Percentiles rank a stretch among this genome's conserved stretches.
Conservation (phyloP, 345 rosid species). For the Moringa oleifera region DNA sequence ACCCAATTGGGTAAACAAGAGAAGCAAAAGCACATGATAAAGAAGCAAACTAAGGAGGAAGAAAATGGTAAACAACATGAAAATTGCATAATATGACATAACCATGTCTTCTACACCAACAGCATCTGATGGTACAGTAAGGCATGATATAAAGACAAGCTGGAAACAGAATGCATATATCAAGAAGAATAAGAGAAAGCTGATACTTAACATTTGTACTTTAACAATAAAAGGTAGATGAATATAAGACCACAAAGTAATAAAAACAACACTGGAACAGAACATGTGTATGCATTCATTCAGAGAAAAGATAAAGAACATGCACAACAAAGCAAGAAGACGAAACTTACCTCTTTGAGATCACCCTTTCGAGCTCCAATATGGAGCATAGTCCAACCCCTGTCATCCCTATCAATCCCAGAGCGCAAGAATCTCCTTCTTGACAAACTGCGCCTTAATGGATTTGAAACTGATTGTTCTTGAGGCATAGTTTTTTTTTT, state of each 20-base stretch:
- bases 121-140: too few relatives aligned
- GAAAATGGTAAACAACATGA: not conserved
- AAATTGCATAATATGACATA: not conserved
- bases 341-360: slow-evolving; percentile 40
- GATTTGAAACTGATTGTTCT: slow-evolving; percentile 34
- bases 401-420: slow-evolving; percentile 56
- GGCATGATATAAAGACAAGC: too few relatives aligned
- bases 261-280: not conserved
- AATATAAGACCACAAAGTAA: not conserved
- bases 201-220: not conserved
- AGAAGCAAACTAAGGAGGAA: not conserved
- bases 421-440: slow-evolving; percentile 50
- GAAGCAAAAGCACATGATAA: too few relatives aligned
- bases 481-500: slow-evolving; percentile 38
- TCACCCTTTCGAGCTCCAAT: slow-evolving; percentile 85
- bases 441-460: slow-evolving; percentile 50
- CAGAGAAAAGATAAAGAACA: not conserved
- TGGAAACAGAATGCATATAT: too few relatives aligned
- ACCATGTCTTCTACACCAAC: not conserved
- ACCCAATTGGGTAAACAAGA: too few relatives aligned
- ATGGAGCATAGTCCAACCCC: slow-evolving; percentile 94
- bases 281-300: not conserved
- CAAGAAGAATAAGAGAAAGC: not conserved
- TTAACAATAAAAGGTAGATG: not conserved
- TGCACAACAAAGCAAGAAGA: not conserved